Base-by-base conservation (phyloP, 306 rosid species). In the Acacia crassicarpa region DNA sequence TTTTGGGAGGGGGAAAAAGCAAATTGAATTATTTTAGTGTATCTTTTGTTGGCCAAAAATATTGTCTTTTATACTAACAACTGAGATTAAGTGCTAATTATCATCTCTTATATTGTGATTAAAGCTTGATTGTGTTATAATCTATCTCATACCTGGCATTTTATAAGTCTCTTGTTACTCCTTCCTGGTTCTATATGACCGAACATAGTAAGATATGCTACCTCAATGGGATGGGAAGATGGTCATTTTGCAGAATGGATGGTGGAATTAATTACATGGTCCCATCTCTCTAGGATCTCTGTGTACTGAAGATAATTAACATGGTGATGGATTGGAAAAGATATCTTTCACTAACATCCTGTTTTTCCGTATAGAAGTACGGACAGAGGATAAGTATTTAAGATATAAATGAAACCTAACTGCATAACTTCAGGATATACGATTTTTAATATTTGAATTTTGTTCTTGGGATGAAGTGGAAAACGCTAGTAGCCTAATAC, bases 221-320 rank as follows among this genome's bases (percentile, higher is more conserved):
- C 79, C 75, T 71, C 51, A 12, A 12, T 46, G 51, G 75, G 49
- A 72, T 63, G 20, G 20, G 38, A 67, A 45, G 45, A 23, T 54
- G 67, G 54, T 79, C 48, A 22, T 68, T 48, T 68, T 59, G 59
- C 49, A 35, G 48, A 74, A 58, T 20, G 75, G 77, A 33, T 59
- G 14, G 25, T 9, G 25, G 9, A 19, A 27, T 27, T 44, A 13
- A 65, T 54, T 33, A 19, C 66, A 33, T 15, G 40, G 35, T 54
- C 59, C 15, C 58, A 32, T 74, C 67, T 43, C 15, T 23, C 40
- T 33, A 17, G 46, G 63, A 76, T 32, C 79, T 63, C 41, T 38
- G 38, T 40, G 58, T 8, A 56, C 49, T 38, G 32, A 40, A 40
- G 48, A 67, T 67, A 38, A 67, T 19, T 40, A 40, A 67, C 73